These are phyloP conservation scores for Mycena amicta DNA, from an alignment of 768 basidiomycete species.

Conservation along the genomic window DNA sequence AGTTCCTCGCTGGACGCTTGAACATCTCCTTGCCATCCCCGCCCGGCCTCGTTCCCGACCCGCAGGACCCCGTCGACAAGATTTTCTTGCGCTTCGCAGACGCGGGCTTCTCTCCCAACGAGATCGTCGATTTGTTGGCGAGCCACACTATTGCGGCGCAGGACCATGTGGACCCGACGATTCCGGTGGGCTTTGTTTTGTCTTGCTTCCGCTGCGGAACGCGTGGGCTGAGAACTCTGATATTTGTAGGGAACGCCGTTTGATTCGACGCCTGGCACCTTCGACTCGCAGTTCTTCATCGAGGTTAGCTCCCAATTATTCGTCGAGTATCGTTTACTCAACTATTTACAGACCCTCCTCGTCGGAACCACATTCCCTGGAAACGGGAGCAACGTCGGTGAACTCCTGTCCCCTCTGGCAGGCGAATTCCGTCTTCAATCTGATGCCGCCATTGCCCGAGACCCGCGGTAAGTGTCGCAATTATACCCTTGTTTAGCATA, in stretches of 20 bases:
- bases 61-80: conserved; percentile 28
- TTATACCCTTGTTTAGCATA: not conserved
- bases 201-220: too few relatives aligned
- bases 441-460: conserved; percentile 29
- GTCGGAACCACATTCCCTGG: conserved; percentile 31
- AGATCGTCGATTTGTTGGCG: conserved; percentile 37
- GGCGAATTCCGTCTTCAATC: conserved; percentile 36
- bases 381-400: conserved; percentile 24
- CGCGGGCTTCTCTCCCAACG: conserved; percentile 35
- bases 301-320: too few relatives aligned
- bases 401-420: conserved; percentile 26
- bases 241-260: conserved; percentile 32
- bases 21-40: conserved; percentile 30
- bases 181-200: conserved; percentile 20
- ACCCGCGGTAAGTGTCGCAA: conserved; percentile 17
- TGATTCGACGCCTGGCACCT: conserved; percentile 33
- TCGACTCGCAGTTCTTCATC: conserved; percentile 33
- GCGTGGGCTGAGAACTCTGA: too few relatives aligned
- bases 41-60: conserved; percentile 37
- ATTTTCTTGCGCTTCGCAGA: conserved; percentile 36
- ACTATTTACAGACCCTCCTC: conserved; percentile 32
- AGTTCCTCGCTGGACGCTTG: conserved; percentile 41
- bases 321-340: too few relatives aligned
- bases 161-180: conserved; percentile 26
- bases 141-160: conserved; percentile 32